Conservation (phyloP, 305 asterid genomes). For the Solanum aculeatissimum region DNA sequence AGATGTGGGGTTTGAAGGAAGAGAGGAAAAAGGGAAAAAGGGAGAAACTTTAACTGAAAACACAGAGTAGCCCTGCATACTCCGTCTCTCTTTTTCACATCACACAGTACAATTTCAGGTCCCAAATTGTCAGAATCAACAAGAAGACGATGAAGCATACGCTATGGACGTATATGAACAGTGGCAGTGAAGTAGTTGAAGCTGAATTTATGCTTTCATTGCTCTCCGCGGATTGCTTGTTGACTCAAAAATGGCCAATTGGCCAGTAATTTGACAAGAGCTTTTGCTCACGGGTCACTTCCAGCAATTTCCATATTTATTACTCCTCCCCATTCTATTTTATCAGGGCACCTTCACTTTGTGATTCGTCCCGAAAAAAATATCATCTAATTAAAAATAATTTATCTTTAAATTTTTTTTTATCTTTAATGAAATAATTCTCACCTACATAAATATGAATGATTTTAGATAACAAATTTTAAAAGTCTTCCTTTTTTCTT, state of each 20-base stretch:
- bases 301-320: neutral
- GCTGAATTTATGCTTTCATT: neutral
- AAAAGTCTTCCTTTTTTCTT: too few species aligned
- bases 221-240: neutral
- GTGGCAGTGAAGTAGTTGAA: neutral
- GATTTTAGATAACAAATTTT: too few species aligned
- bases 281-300: neutral
- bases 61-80: conserved; percentile 31
- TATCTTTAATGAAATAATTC: too few species aligned
- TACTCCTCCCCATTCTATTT: too few species aligned
- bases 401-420: too few species aligned
- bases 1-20: conserved; percentile 3
- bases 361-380: too few species aligned
- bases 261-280: neutral
- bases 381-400: too few species aligned
- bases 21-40: neutral
- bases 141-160: neutral
- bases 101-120: neutral
- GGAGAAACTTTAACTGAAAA: conserved; percentile 7
- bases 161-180: neutral
- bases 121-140: neutral
- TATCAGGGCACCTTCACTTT: too few species aligned
- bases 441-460: too few species aligned
- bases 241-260: neutral
- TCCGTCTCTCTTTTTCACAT: neutral